phyloP scores from a whole-genome alignment of 345 rosid genomes.

The Citrus reticulata region DNA sequence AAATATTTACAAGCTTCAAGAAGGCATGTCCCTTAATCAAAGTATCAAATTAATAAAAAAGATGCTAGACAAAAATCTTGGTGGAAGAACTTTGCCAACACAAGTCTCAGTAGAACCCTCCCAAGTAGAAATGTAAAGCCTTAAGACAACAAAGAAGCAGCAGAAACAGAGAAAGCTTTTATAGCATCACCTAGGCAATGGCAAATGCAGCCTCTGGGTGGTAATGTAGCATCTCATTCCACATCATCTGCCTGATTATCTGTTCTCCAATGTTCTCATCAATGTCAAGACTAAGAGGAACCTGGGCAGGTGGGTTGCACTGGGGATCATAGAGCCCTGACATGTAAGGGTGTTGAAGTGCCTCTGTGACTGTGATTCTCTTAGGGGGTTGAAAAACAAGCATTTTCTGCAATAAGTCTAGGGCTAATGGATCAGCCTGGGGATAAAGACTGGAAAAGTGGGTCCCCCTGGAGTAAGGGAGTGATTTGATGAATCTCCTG shows the following conservation, averaged over 20 bases:
- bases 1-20: constrained; percentile 20
- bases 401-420: constrained; percentile 73
- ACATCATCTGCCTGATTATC: constrained; percentile 74
- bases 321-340: constrained; percentile 57
- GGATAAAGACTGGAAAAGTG: constrained; percentile 57
- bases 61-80: constrained; percentile 14
- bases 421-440: constrained; percentile 66
- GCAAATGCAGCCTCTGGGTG: constrained; percentile 55
- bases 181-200: constrained; percentile 17
- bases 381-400: constrained; percentile 75
- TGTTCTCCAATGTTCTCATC: constrained; percentile 56
- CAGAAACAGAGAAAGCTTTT: constrained; percentile 1
- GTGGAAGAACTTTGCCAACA: not conserved
- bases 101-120: not conserved
- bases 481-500: constrained; percentile 55
- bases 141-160: not conserved
- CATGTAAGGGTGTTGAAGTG: constrained; percentile 80
- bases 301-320: constrained; percentile 62
- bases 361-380: constrained; percentile 71
- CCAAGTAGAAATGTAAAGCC: constrained; percentile 1
- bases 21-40: not conserved
- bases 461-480: constrained; percentile 57
- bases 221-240: constrained; percentile 72
- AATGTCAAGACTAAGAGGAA: constrained; percentile 57
- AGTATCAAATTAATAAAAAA: constrained; percentile 12